These are phyloP conservation scores for Wickerhamomyces sp. DNA, from an alignment of 1,139 yeast genomes.

Conservation along the genomic window DNA sequence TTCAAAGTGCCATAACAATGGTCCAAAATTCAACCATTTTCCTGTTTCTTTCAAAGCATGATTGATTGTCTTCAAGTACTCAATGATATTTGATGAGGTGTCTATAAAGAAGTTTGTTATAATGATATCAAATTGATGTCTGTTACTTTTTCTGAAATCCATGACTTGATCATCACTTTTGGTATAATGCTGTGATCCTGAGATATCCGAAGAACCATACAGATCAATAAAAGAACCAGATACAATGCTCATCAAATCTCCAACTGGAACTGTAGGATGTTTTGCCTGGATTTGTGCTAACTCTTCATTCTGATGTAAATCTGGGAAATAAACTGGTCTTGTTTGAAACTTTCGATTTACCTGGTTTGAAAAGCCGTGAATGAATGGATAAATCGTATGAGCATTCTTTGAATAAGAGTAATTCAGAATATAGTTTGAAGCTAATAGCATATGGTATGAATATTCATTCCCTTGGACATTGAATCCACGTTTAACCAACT, in stretches of 20 bases:
- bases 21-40: conserved; percentile 81
- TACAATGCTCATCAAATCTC: conserved; percentile 64
- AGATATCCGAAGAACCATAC: conserved; percentile 50
- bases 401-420: conserved; percentile 37
- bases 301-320: conserved; percentile 38
- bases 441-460: conserved; percentile 73
- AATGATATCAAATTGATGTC: conserved; percentile 45
- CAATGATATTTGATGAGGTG: conserved; percentile 69
- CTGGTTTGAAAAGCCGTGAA: conserved; percentile 49
- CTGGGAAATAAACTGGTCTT: conserved; percentile 50
- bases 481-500: conserved; percentile 63
- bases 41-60: conserved; percentile 49
- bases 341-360: conserved; percentile 40
- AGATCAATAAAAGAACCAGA: conserved; percentile 79
- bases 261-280: conserved; percentile 40
- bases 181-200: conserved; percentile 36
- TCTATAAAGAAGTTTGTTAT: conserved; percentile 77
- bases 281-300: conserved; percentile 24
- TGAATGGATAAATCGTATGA: conserved; percentile 46
- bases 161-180: conserved; percentile 31
- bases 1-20: conserved; percentile 83
- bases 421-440: conserved; percentile 63
- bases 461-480: conserved; percentile 82
- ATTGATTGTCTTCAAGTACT: conserved; percentile 56
- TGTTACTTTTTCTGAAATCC: conserved; percentile 39